Percentiles rank a stretch among this genome's conserved stretches.
Conservation (phyloP, 75 land plant species). For the Chamaecyparis obtusa region DNA sequence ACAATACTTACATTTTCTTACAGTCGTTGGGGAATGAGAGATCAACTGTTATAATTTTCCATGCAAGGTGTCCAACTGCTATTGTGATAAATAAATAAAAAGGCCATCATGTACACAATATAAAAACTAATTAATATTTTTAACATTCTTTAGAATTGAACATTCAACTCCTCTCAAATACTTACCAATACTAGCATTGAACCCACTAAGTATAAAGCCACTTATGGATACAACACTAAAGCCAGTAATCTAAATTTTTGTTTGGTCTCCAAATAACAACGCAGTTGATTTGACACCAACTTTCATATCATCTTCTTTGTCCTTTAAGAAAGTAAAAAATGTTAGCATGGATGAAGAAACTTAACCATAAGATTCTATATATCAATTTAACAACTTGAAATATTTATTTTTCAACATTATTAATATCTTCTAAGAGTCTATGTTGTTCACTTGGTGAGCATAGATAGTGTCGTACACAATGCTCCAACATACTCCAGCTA, state of each 20-base stretch:
- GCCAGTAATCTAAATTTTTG: slow-evolving; percentile 65
- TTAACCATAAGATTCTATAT: neutral
- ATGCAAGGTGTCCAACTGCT: slow-evolving; percentile 72
- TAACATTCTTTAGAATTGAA: no score
- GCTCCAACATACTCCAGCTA: slow-evolving; percentile 91
- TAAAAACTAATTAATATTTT: neutral
- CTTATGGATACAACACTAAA: slow-evolving; percentile 70
- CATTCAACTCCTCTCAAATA: neutral
- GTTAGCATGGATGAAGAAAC: neutral
- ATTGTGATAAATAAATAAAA: slow-evolving; percentile 62
- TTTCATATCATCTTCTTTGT: slow-evolving; percentile 90
- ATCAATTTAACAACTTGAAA: neutral
- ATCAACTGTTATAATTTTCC: slow-evolving; percentile 86
- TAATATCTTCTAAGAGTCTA: neutral
- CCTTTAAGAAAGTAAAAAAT: slow-evolving; percentile 34
- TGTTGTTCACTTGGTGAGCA: slow-evolving; percentile 81
- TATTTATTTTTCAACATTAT: neutral
- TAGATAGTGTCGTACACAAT: slow-evolving; percentile 98
- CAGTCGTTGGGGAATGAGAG: slow-evolving; percentile 62
- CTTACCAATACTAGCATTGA: slow-evolving; percentile 51
- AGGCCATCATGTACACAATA: slow-evolving; percentile 69
- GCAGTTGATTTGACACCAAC: slow-evolving; percentile 98
- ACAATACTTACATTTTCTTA: slow-evolving; percentile 63
- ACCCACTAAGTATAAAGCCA: slow-evolving; percentile 74
- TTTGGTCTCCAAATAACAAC: slow-evolving; percentile 74